phyloP scores from a whole-genome alignment of 257 asterid species.

The Lithospermum erythrorhizon region DNA sequence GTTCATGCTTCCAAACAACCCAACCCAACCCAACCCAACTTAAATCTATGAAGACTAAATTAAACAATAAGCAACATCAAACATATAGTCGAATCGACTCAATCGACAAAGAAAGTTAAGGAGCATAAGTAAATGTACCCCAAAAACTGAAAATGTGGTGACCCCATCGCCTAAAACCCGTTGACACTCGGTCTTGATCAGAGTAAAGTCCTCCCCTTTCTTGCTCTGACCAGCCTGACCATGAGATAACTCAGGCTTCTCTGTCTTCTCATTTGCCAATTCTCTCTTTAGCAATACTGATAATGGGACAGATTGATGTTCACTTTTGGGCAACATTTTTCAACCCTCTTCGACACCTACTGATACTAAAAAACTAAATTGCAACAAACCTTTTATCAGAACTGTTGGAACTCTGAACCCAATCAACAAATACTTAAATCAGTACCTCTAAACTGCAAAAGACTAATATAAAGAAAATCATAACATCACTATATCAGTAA shows the following conservation, averaged over 20 bases:
- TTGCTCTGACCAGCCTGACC: constrained; percentile 67
- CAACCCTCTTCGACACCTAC: constrained; percentile 6
- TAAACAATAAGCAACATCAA: not conserved
- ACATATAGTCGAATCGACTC: not conserved
- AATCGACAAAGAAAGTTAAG: not conserved
- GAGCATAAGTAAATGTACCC: constrained; percentile 24
- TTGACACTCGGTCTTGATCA: constrained; percentile 61
- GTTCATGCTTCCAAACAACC: too few species aligned
- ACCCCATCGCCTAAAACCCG: constrained; percentile 60
- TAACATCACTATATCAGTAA: too few species aligned
- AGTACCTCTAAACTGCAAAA: too few species aligned
- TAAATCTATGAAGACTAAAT: too few species aligned
- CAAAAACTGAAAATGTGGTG: constrained; percentile 55
- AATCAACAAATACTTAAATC: not conserved
- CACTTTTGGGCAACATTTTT: constrained; percentile 54
- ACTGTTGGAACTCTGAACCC: not conserved
- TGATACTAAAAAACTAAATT: not conserved
- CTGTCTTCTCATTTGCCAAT: constrained; percentile 59
- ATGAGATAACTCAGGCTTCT: constrained; percentile 46
- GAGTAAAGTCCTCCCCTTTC: constrained; percentile 69
- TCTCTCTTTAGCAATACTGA: constrained; percentile 65
- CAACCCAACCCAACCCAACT: too few species aligned
- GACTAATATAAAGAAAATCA: too few species aligned
- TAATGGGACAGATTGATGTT: constrained; percentile 55
- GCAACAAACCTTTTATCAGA: not conserved